Base-by-base conservation (phyloP, 2,329 filamentous ascomycete genomes). In the Stagonosporopsis vannaccii region DNA sequence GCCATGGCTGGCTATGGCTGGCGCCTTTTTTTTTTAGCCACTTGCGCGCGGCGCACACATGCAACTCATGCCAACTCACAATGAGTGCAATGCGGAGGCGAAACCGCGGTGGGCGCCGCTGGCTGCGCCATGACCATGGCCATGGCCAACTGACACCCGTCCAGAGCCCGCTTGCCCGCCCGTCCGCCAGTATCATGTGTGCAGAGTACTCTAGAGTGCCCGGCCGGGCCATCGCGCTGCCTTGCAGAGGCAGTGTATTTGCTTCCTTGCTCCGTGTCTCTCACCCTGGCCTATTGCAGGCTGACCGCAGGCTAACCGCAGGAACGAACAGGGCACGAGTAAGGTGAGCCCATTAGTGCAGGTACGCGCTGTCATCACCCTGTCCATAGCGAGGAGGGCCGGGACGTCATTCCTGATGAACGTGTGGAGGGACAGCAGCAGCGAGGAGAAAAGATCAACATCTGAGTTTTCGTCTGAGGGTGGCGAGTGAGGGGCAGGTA, bases 361-460 rank as follows among this genome's bases (percentile, higher is more conserved):
- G 53, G 53, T 56, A 56, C 53, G 53, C 53, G 53, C 32, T 47
- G 47, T 56, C 53, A 51, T 46, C 47, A 51, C 53, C 47, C 42
- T 43, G 47, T 32, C 9, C 36, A 40, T 51, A 37, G n/a, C 22
- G 37, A 47, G 47, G 53, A 43, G 19, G 36, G 37, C 43, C 53
- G 53, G 53, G 22, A 51, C 53, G 53, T 51, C 47, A 43, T 56
- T 56, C 53, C 53, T 56, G 53, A 56, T 51, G 53, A 56, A 47
- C 22, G 26, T 9, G 20, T 44, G 41, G 4, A 30, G 25, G 28
- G 28, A 26, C 32, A 33, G n/a, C 33, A 45, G 41, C 28, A 35
- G 36, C 19, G 6, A 13, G 35, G 25, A 43, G 15, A 33, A 15
- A 26, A 17, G 43, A 56, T 56, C 37, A 37, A 47, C 53, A 26